These are phyloP conservation scores for Aspergillus proliferans DNA, from an alignment of 2,329 filamentous ascomycete species.

Conservation along the genomic window DNA sequence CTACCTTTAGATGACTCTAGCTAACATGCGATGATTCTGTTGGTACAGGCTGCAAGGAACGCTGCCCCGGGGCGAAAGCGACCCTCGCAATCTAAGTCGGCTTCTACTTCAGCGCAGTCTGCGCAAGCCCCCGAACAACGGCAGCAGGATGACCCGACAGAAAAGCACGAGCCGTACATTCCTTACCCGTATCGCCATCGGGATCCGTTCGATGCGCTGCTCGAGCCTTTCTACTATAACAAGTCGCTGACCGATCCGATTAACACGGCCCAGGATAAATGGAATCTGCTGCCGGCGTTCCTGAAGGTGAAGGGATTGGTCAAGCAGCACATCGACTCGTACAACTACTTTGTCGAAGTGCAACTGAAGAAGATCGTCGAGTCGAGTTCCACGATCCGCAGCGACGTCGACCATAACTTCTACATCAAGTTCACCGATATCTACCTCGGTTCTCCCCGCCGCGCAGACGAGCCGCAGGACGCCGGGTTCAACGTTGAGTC, in stretches of 20 bases:
- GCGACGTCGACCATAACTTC: constrained; percentile 88
- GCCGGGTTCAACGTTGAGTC: constrained; percentile 38
- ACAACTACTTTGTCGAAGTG: constrained; percentile 95
- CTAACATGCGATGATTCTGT: constrained; percentile 6
- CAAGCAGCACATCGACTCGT: constrained; percentile 97
- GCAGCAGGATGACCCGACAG: constrained; percentile 8
- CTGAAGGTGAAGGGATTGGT: constrained; percentile 94
- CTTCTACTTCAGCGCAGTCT: constrained; percentile 13
- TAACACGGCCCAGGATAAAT: constrained; percentile 75
- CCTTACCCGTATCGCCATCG: constrained; percentile 21
- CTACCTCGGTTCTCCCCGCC: constrained; percentile 73
- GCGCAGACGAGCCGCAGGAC: constrained; percentile 65
- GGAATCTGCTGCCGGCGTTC: constrained; percentile 94
- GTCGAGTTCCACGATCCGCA: constrained; percentile 80
- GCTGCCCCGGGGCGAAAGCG: constrained; percentile 21
- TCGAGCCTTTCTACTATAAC: constrained; percentile 64
- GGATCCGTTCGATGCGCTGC: constrained; percentile 54
- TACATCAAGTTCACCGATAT: constrained; percentile 93
- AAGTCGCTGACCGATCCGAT: constrained; percentile 64
- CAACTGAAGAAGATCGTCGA: constrained; percentile 96
- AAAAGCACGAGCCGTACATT: constrained; percentile 13
- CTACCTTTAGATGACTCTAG: neutral
- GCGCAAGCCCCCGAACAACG: constrained; percentile 10
- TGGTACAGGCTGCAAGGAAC: constrained; percentile 12
- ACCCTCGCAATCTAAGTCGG: constrained; percentile 19